Evolutionary conservation across 495 filamentous ascomycete genomes (phyloP).

Genomic region (Aspergillus carlsbadensis): DNA sequence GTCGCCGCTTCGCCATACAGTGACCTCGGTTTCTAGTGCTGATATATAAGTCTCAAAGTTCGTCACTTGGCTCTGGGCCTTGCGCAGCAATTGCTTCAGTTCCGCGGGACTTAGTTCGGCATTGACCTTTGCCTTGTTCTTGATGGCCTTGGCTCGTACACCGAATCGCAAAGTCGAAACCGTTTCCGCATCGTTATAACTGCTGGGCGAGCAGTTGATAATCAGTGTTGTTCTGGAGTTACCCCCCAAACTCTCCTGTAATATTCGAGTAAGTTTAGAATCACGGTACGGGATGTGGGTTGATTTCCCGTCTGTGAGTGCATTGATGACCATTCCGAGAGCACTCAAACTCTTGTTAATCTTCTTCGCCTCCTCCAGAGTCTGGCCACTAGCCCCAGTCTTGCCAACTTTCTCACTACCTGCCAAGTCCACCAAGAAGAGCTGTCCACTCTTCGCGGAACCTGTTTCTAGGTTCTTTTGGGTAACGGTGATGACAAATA

Average conservation of each 20-base stretch:
- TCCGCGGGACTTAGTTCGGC: constrained; percentile 94
- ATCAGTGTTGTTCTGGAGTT: constrained; percentile 97
- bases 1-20: constrained; percentile 84
- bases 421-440: constrained; percentile 96
- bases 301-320: constrained; percentile 97
- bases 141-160: constrained; percentile 96
- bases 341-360: constrained; percentile 99
- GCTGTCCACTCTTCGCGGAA: constrained; percentile 91
- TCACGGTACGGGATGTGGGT: constrained; percentile 95
- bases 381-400: constrained; percentile 96
- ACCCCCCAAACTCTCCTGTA: constrained; percentile 94
- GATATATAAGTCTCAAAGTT: constrained; percentile 84
- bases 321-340: constrained; percentile 98
- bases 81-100: constrained; percentile 86
- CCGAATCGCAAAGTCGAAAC: constrained; percentile 92
- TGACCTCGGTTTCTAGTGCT: constrained; percentile 81
- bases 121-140: constrained; percentile 99
- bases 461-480: constrained; percentile 98
- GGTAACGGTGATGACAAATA: constrained; percentile 94
- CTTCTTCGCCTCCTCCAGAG: constrained; percentile 97
- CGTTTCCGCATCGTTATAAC: constrained; percentile 97
- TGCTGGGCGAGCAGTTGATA: constrained; percentile 97
- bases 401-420: constrained; percentile 99
- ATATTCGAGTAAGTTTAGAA: constrained; percentile 94
- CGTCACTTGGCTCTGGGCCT: constrained; percentile 85